Evolutionary conservation across 345 rosid species (phyloP).

Genomic region (Eucalyptus fibrosa): DNA sequence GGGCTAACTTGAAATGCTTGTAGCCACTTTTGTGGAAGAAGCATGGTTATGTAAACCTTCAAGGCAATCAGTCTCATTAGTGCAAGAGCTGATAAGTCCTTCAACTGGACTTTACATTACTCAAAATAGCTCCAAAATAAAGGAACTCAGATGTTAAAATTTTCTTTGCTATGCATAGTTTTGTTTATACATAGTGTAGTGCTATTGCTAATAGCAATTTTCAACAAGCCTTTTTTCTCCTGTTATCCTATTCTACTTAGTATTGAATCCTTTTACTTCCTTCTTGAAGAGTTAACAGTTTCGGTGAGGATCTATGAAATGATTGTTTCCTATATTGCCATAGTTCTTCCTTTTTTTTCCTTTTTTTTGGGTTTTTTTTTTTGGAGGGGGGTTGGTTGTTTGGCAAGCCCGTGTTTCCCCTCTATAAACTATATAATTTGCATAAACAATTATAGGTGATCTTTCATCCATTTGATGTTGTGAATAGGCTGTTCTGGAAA

Average conservation of each 20-base stretch:
- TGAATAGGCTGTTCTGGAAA: not conserved
- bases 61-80: not conserved
- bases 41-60: not conserved
- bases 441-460: not conserved
- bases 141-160: not conserved
- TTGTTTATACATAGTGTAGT: not conserved
- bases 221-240: not conserved
- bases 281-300: not conserved
- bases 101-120: not conserved
- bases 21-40: not conserved
- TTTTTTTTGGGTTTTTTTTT: no score
- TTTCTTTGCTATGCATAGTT: not conserved
- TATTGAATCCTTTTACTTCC: not conserved
- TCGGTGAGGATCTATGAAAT: not conserved
- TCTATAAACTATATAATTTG: not conserved
- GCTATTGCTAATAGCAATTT: not conserved
- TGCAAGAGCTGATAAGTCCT: not conserved
- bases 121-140: not conserved
- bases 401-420: not conserved
- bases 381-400: not conserved
- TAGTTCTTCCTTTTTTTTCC: not conserved
- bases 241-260: not conserved
- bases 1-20: not conserved
- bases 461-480: not conserved
- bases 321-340: not conserved